Conservation (phyloP, 2,329 filamentous ascomycete species). For the Ophiostoma australiae region DNA sequence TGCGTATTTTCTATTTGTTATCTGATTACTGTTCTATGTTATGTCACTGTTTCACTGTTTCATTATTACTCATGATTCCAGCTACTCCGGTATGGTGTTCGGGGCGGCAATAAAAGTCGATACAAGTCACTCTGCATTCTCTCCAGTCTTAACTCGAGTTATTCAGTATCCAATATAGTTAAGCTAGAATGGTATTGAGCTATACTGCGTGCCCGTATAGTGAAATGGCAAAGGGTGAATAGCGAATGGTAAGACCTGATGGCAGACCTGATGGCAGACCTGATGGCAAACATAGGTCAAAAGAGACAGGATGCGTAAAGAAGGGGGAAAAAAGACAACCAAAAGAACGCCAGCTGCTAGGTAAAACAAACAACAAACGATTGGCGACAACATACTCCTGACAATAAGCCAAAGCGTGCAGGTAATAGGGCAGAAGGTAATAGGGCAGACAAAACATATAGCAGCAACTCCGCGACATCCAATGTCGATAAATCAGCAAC, state of each 20-base stretch:
- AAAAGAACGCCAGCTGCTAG: conserved; percentile 4
- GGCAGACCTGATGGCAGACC: too few species aligned
- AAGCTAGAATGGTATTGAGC: not conserved
- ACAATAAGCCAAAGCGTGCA: not conserved
- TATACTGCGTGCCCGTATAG: not conserved
- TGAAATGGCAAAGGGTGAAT: not conserved
- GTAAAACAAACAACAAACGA: not conserved
- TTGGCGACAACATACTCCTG: not conserved
- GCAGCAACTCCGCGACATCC: conserved; percentile 4
- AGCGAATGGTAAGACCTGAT: not conserved
- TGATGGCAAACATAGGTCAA: not conserved
- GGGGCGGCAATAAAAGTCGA: not conserved
- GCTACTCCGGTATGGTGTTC: not conserved
- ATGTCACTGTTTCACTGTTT: not conserved
- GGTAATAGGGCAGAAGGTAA: not conserved
- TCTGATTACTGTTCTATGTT: not conserved
- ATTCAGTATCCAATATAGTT: not conserved
- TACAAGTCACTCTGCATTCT: not conserved
- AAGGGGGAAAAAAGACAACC: conserved; percentile 9
- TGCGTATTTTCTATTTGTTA: not conserved
- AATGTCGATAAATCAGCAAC: conserved; percentile 16
- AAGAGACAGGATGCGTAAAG: conserved; percentile 16
- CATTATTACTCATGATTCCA: not conserved
- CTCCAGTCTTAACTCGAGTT: not conserved
- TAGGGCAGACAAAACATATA: not conserved